These are phyloP conservation scores for Gaeumannomyces tritici DNA, from an alignment of 2,329 filamentous ascomycete species.

Conservation along the genomic window DNA sequence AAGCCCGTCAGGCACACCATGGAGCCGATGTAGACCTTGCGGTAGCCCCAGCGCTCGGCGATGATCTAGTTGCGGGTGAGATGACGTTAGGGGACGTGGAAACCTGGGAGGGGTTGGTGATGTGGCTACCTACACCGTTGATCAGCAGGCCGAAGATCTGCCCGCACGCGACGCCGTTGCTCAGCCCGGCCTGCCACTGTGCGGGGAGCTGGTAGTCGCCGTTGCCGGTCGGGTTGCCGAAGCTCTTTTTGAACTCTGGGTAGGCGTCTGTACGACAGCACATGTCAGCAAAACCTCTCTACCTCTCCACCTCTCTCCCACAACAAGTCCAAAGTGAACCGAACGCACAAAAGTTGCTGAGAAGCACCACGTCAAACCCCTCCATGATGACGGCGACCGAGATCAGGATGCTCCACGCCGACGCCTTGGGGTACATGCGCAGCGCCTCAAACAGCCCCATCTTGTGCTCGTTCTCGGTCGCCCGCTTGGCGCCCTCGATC, in stretches of 20 bases:
- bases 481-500: neutral
- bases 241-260: slow-evolving; percentile 14
- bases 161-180: slow-evolving; percentile 26
- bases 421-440: slow-evolving; percentile 10
- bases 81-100: slow-evolving; percentile 21
- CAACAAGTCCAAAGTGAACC: neutral
- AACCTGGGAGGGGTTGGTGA: neutral
- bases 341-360: neutral
- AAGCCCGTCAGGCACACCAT: slow-evolving; percentile 27
- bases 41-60: slow-evolving; percentile 31
- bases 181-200: slow-evolving; percentile 39
- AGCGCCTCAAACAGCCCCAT: slow-evolving; percentile 13
- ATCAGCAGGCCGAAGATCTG: slow-evolving; percentile 37
- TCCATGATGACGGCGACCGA: slow-evolving; percentile 12
- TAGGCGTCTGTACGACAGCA: neutral
- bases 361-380: slow-evolving; percentile 12
- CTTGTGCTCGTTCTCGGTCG: slow-evolving; percentile 2
- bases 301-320: neutral
- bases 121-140: slow-evolving; percentile 23
- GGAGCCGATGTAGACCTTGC: slow-evolving; percentile 31
- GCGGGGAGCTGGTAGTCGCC: slow-evolving; percentile 30
- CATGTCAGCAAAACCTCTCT: neutral
- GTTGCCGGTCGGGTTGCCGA: slow-evolving; percentile 17
- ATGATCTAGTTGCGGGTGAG: slow-evolving; percentile 11
- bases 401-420: slow-evolving; percentile 11